These are phyloP conservation scores for Prunus yedoensis DNA, from an alignment of 331 rosid genomes.

Conservation along the genomic window DNA sequence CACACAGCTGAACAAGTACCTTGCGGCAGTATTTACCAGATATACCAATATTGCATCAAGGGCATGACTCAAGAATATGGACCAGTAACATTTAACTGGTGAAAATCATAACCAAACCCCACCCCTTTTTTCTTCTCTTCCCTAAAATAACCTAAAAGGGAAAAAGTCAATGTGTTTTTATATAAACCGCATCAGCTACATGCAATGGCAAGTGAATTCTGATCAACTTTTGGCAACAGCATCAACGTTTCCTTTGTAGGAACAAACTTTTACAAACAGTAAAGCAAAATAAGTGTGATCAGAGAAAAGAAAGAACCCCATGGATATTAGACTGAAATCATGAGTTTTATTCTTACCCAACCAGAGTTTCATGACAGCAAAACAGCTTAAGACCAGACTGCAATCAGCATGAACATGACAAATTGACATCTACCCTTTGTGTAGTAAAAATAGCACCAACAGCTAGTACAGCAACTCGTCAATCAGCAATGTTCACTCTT, in stretches of 20 bases:
- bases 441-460: constrained; percentile 39
- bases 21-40: neutral
- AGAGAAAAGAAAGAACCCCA: constrained; percentile 24
- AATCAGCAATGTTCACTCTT: constrained; percentile 42
- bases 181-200: constrained; percentile 36
- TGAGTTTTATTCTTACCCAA: constrained; percentile 40
- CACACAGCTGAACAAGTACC: neutral
- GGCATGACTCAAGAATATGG: constrained; percentile 2
- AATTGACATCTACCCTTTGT: constrained; percentile 31
- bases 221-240: constrained; percentile 39
- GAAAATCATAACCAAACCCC: neutral
- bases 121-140: neutral
- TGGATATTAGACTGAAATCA: constrained; percentile 20
- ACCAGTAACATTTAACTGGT: constrained; percentile 19
- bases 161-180: constrained; percentile 11
- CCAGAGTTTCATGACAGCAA: constrained; percentile 27
- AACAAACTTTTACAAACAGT: constrained; percentile 32
- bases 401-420: constrained; percentile 38
- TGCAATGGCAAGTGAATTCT: constrained; percentile 28
- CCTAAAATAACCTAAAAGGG: neutral
- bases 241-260: constrained; percentile 33
- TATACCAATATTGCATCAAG: constrained; percentile 2
- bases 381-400: constrained; percentile 37
- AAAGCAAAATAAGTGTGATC: constrained; percentile 23
- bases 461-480: constrained; percentile 46